Conservation (phyloP, 2,329 filamentous ascomycete species). For the Penicillium sp. region DNA sequence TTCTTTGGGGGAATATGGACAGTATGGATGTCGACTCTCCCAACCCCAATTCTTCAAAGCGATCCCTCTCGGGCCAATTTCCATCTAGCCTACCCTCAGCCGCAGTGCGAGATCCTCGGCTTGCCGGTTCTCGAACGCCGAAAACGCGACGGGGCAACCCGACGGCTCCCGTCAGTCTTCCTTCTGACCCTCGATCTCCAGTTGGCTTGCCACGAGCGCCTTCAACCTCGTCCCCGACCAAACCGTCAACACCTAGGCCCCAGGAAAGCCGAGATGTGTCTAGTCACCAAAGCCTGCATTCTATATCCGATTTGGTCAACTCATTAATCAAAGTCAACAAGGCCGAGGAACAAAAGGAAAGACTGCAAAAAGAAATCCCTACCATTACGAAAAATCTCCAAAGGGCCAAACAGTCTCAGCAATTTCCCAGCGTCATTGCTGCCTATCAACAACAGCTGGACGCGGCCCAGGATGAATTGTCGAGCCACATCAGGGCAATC, state of each 20-base stretch:
- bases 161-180: background rate
- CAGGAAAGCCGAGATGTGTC: background rate
- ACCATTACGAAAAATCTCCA: slow-evolving; percentile 39
- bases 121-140: background rate
- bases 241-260: background rate
- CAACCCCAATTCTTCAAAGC: background rate
- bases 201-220: background rate
- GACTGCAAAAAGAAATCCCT: slow-evolving; percentile 29
- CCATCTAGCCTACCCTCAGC: background rate
- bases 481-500: background rate
- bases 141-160: background rate
- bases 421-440: slow-evolving; percentile 26
- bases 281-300: background rate
- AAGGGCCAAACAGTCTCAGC: slow-evolving; percentile 19
- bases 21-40: slow-evolving; percentile 12
- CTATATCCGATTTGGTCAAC: background rate
- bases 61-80: background rate
- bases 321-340: slow-evolving; percentile 10
- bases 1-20: slow-evolving; percentile 3
- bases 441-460: slow-evolving; percentile 19
- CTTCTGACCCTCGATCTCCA: background rate
- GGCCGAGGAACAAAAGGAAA: slow-evolving; percentile 26
- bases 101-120: slow-evolving; percentile 5
- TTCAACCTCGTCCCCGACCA: background rate
- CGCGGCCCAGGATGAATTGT: slow-evolving; percentile 10